phyloP scores from a whole-genome alignment of 345 rosid species.

The Viola odorata region DNA sequence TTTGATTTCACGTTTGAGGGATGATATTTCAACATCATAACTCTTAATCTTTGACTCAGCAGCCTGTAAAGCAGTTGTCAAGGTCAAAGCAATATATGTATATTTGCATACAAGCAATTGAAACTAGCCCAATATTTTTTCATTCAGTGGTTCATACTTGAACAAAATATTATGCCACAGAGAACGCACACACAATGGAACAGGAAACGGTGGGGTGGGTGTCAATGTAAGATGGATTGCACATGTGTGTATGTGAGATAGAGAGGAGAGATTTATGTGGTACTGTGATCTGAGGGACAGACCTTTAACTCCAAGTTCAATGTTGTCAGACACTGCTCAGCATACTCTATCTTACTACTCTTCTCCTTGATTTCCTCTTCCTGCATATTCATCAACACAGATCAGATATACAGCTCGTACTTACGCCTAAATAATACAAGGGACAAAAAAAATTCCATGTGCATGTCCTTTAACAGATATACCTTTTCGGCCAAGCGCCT shows the following conservation, averaged over 20 bases:
- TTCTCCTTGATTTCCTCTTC: conserved; percentile 77
- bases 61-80: conserved; percentile 49
- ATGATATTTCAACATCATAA: conserved; percentile 63
- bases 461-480: background rate
- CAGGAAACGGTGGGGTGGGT: too few species aligned
- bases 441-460: background rate
- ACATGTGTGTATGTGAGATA: background rate
- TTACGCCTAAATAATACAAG: background rate
- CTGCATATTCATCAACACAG: conserved; percentile 37
- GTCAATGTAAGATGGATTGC: background rate
- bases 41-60: conserved; percentile 79
- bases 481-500: conserved; percentile 67
- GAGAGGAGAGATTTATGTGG: background rate
- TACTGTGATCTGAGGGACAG: conserved; percentile 11
- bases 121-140: background rate
- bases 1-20: conserved; percentile 51
- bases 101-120: background rate
- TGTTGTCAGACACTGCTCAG: conserved; percentile 75
- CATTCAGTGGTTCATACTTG: too few species aligned
- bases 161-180: too few species aligned
- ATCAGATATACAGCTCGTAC: background rate
- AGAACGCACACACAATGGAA: background rate
- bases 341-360: conserved; percentile 57
- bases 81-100: background rate
- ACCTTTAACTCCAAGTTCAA: conserved; percentile 87